These are phyloP conservation scores for Globisporangium barbulae DNA, from an alignment of 352 stramenopile species.

Conservation along the genomic window DNA sequence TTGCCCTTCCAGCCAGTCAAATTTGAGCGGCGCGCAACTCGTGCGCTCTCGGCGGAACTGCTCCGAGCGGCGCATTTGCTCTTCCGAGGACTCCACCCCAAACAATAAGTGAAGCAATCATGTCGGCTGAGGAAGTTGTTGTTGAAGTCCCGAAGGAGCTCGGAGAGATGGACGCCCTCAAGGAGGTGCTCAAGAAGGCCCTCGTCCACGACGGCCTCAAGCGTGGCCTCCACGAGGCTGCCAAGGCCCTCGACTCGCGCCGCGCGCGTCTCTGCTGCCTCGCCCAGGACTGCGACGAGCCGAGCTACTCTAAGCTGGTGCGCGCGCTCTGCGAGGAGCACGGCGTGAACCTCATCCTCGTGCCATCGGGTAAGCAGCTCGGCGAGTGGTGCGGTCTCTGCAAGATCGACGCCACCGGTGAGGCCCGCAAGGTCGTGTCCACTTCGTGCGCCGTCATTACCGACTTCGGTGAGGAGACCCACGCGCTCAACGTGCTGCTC, in stretches of 20 bases:
- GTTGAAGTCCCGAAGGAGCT: constrained; percentile 92
- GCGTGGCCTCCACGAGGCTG: constrained; percentile 98
- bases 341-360: constrained; percentile 93
- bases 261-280: constrained; percentile 98
- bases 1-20: constrained; percentile 40
- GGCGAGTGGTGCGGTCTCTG: constrained; percentile 99
- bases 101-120: constrained; percentile 48
- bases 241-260: constrained; percentile 98
- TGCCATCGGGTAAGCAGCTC: constrained; percentile 95
- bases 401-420: constrained; percentile 97
- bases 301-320: constrained; percentile 99
- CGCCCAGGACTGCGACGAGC: constrained; percentile 99
- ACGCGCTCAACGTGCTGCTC: constrained; percentile 97
- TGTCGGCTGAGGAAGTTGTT: constrained; percentile 93
- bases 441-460: constrained; percentile 98
- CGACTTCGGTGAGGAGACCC: constrained; percentile 99
- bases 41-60: not conserved
- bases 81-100: constrained; percentile 57
- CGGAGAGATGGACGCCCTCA: constrained; percentile 96
- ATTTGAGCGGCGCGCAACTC: constrained; percentile 11
- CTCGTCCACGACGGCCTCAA: constrained; percentile 99
- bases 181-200: constrained; percentile 99
- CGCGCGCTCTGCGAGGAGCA: constrained; percentile 93
- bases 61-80: constrained; percentile 19
- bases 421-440: constrained; percentile 98